Evolutionary conservation across 768 basidiomycete species (phyloP), one percentile per base, ranked within the genome.

Genomic region (Tylopilus vinaceipallidus): DNA sequence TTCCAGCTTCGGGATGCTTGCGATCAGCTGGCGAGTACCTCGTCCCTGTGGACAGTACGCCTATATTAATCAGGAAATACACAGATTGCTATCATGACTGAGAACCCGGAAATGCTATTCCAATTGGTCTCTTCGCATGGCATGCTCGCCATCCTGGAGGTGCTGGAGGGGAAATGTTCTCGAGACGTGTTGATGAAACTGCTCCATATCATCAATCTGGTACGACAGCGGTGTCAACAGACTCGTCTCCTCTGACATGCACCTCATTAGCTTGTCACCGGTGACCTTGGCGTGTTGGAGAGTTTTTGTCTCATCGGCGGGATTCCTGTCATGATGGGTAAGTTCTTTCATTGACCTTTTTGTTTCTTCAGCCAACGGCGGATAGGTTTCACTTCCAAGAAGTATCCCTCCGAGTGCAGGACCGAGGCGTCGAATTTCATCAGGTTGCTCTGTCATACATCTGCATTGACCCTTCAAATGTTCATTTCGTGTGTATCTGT

Each of bases 341-440:
- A 39, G 77, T 73, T 32, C 9, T 47, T 4, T 5, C 5, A 11
- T 5, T 14, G 4, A 5, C 10, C 12, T n/a, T 47, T 55, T 42
- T 29, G 49, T 33, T 24, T 24, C 13, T 29, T 22, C 14, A 6
- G 24, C 44, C 60, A 11, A 56, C 37, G 26, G 45, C 49, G 10
- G 41, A 22, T 55, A 91, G 91, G 86, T 38, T 98, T 95, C 64
- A 94, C 95, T 0, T 92, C 91, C 11, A 98, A 95, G 74, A 91
- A 88, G 59, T 92, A 91, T 62, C 86, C 94, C 1, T 83, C 89
- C 12, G 94, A 97, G 64, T 97, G 94, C 59, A 84, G 97, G 30
- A 69, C 90, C n/a, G 91, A 98, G 63, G 95, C 95, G 0, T 98
- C 97, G 2, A 85, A 91, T 60, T 98, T 98, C 68, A 91, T 99